These are phyloP conservation scores for Suillus fuscotomentosus DNA, from an alignment of 768 basidiomycete species.

Conservation along the genomic window DNA sequence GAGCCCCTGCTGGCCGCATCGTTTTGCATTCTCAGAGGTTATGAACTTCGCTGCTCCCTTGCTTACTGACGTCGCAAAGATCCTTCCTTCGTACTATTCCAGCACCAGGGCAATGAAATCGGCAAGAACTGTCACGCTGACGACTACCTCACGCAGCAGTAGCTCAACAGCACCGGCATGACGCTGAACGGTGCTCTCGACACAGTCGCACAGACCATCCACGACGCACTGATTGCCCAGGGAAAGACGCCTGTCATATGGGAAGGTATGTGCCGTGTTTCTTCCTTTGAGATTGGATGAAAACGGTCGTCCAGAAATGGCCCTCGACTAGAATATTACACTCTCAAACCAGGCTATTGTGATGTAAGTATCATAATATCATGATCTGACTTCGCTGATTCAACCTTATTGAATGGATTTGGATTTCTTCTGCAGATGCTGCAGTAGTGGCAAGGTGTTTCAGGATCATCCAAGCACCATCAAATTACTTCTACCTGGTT, in stretches of 20 bases:
- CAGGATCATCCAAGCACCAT: slow-evolving; percentile 30
- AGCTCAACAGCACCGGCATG: slow-evolving; percentile 32
- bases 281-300: not conserved
- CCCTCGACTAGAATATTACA: slow-evolving; percentile 50
- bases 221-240: slow-evolving; percentile 27
- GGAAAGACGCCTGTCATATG: slow-evolving; percentile 47
- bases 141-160: slow-evolving; percentile 52
- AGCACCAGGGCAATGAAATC: slow-evolving; percentile 79
- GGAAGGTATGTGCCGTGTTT: slow-evolving; percentile 31
- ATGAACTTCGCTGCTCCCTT: slow-evolving; percentile 41
- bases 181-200: slow-evolving; percentile 41
- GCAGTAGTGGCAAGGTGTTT: too few relatives aligned
- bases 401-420: not conserved
- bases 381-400: slow-evolving; percentile 7
- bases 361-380: slow-evolving; percentile 38
- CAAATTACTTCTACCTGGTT: slow-evolving; percentile 73
- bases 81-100: slow-evolving; percentile 55
- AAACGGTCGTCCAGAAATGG: slow-evolving; percentile 50
- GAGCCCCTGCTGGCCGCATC: too few relatives aligned
- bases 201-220: slow-evolving; percentile 34
- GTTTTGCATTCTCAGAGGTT: too few relatives aligned
- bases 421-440: too few relatives aligned
- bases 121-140: slow-evolving; percentile 59
- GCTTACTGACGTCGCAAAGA: slow-evolving; percentile 47
- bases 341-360: slow-evolving; percentile 51